These are phyloP conservation scores for Cocos nucifera DNA, from an alignment of 176 grass and related monocot genomes.

Conservation along the genomic window DNA sequence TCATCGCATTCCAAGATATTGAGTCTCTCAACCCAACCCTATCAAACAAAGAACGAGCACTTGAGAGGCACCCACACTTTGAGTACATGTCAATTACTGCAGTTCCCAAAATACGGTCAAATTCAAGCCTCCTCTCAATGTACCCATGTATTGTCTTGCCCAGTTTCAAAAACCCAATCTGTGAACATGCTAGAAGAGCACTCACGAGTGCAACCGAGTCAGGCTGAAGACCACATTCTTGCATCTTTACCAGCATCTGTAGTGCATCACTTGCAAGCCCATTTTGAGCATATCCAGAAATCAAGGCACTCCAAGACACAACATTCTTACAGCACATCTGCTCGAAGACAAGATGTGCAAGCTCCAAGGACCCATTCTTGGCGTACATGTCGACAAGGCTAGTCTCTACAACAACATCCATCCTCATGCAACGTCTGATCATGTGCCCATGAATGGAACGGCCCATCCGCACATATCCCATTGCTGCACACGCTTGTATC, in stretches of 20 bases:
- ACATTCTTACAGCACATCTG: slow-evolving; percentile 26
- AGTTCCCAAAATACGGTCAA: slow-evolving; percentile 26
- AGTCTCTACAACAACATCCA: slow-evolving; percentile 30
- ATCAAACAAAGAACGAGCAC: slow-evolving; percentile 33
- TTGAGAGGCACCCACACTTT: slow-evolving; percentile 43
- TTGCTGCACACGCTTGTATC: slow-evolving; percentile 22
- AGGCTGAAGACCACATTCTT: slow-evolving; percentile 19
- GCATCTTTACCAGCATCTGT: slow-evolving; percentile 36
- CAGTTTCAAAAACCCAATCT: slow-evolving; percentile 40
- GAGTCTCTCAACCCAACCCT: slow-evolving; percentile 31
- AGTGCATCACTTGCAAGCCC: slow-evolving; percentile 33
- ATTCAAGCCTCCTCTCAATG: slow-evolving; percentile 29
- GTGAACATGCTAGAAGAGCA: slow-evolving; percentile 34
- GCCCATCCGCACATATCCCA: slow-evolving; percentile 21
- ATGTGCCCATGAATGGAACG: slow-evolving; percentile 41
- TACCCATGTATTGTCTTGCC: slow-evolving; percentile 54
- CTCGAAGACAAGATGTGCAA: slow-evolving; percentile 19
- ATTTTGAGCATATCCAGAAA: slow-evolving; percentile 38
- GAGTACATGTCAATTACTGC: slow-evolving; percentile 58
- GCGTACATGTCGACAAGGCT: slow-evolving; percentile 49
- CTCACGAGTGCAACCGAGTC: slow-evolving; percentile 31
- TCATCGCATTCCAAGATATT: slow-evolving; percentile 62
- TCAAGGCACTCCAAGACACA: slow-evolving; percentile 38
- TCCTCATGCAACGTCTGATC: slow-evolving; percentile 30
- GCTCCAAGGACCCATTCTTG: slow-evolving; percentile 34